These are phyloP conservation scores for Phytophthora sojae DNA, from an alignment of 352 stramenopile genomes.

Conservation along the genomic window DNA sequence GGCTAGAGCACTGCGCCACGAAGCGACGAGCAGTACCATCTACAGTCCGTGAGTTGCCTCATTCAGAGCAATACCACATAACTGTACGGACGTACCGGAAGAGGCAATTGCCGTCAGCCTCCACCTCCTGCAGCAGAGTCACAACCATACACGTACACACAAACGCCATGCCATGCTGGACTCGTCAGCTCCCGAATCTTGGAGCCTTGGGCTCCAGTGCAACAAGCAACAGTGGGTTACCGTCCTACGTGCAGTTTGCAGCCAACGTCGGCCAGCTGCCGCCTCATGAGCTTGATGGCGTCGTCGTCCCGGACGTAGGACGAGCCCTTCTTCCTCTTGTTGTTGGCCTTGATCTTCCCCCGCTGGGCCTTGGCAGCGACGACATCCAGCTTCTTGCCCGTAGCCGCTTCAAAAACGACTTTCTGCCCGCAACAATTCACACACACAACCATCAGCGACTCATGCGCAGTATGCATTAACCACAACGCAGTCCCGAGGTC, in stretches of 20 bases:
- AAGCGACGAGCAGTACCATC: constrained; percentile 2
- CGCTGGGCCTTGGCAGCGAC: not conserved
- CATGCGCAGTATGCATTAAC: not conserved
- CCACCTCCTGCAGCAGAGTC: constrained; percentile 57
- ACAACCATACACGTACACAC: not conserved
- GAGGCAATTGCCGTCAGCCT: constrained; percentile 86
- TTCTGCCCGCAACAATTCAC: constrained; percentile 23
- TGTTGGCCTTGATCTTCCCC: not conserved
- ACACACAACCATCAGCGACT: not conserved
- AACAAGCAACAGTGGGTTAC: not conserved
- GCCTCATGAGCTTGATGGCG: constrained; percentile 61
- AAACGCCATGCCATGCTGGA: not conserved
- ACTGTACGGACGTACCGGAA: constrained; percentile 54
- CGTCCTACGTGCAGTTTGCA: constrained; percentile 66
- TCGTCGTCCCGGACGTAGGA: constrained; percentile 53
- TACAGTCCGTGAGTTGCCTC: constrained; percentile 12
- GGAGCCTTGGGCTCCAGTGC: not conserved
- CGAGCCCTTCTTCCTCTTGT: constrained; percentile 35
- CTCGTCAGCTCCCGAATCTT: constrained; percentile 4
- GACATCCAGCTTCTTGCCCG: constrained; percentile 31
- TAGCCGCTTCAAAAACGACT: constrained; percentile 33
- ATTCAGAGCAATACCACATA: not conserved
- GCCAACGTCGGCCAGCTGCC: constrained; percentile 57
- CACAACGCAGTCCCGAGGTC: not conserved
- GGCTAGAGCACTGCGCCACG: constrained; percentile 54